phyloP scores from a whole-genome alignment of 352 stramenopile species.

The Phytophthora ohioensis region DNA sequence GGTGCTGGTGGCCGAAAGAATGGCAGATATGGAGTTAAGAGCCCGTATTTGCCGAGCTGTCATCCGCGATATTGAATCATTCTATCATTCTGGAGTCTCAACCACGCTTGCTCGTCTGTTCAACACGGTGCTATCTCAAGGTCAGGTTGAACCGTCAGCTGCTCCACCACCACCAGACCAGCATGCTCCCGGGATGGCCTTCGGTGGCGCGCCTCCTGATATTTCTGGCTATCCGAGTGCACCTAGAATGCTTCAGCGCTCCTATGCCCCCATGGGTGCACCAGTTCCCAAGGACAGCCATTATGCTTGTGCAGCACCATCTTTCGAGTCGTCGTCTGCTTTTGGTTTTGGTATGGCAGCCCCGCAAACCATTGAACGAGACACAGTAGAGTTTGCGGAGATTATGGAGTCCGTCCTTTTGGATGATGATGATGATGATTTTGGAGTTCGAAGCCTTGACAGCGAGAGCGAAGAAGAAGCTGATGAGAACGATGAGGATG shows the following conservation, averaged over 20 bases:
- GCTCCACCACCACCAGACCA: neutral
- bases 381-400: neutral
- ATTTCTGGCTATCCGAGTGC: neutral
- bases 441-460: conserved; percentile 33
- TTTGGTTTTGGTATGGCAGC: conserved; percentile 1
- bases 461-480: conserved; percentile 29
- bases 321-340: conserved; percentile 3
- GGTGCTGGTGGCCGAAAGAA: conserved; percentile 46
- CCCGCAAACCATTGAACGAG: neutral
- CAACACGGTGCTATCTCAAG: conserved; percentile 43
- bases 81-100: conserved; percentile 17
- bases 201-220: neutral
- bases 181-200: neutral
- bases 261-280: conserved; percentile 1
- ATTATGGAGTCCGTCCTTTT: neutral
- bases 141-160: conserved; percentile 28
- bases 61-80: conserved; percentile 39
- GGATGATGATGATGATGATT: conserved; percentile 20
- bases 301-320: conserved; percentile 6
- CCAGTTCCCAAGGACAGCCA: neutral
- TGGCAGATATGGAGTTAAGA: conserved; percentile 26
- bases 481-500: conserved; percentile 13
- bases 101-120: conserved; percentile 35
- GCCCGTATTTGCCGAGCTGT: conserved; percentile 42
- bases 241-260: neutral